Evolutionary conservation across 129 eudicot species (phyloP).

Genomic region (Flaveria ramosissima): DNA sequence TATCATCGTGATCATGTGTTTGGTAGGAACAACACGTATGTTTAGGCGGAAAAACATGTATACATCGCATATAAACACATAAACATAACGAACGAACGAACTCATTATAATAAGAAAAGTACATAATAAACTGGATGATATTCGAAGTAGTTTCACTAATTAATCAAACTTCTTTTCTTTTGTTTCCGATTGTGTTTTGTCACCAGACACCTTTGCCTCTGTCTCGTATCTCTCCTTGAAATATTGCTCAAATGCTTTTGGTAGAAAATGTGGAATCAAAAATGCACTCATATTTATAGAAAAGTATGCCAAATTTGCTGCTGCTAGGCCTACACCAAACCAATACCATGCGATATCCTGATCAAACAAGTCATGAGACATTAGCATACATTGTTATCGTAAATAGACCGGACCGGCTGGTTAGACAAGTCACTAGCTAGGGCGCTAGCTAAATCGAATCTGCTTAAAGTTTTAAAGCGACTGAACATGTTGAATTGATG

Average conservation of each 20-base stretch:
- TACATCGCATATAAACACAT: no score
- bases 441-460: not conserved
- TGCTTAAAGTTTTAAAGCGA: not conserved
- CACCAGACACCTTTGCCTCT: constrained; percentile 50
- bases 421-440: not conserved
- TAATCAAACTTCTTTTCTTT: constrained; percentile 48
- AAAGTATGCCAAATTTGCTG: constrained; percentile 63
- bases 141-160: constrained; percentile 15
- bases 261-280: constrained; percentile 79
- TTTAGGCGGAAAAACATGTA: no score
- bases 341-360: constrained; percentile 81
- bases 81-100: not conserved
- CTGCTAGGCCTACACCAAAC: constrained; percentile 72
- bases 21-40: no score
- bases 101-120: not conserved
- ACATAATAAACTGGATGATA: not conserved
- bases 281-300: constrained; percentile 64
- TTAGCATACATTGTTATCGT: not conserved
- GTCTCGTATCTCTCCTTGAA: constrained; percentile 65
- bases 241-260: constrained; percentile 78
- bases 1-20: no score
- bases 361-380: not conserved
- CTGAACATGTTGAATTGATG: not conserved
- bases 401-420: not conserved
- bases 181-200: constrained; percentile 6